Evolutionary conservation across 2,329 filamentous ascomycete species (phyloP).

Genomic region (Acrodontium crateriforme): DNA sequence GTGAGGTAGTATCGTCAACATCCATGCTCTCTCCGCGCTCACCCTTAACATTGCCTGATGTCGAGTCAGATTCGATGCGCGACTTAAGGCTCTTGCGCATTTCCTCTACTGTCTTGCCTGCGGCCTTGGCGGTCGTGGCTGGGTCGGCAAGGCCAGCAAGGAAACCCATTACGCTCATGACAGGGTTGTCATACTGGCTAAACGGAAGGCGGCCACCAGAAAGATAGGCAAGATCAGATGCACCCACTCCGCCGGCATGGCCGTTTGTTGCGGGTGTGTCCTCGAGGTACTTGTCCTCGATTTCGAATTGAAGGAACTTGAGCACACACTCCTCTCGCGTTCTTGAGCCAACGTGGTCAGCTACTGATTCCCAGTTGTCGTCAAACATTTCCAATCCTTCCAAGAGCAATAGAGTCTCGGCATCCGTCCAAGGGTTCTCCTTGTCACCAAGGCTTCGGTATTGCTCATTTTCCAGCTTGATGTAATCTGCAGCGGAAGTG

Average conservation of each 20-base stretch:
- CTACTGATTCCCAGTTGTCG: slow-evolving; percentile 88
- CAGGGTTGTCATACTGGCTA: slow-evolving; percentile 84
- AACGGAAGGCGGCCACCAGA: slow-evolving; percentile 70
- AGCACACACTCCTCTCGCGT: slow-evolving; percentile 93
- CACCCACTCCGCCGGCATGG: slow-evolving; percentile 23
- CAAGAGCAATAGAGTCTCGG: slow-evolving; percentile 74
- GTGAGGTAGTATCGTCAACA: slow-evolving; percentile 38
- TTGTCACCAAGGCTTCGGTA: slow-evolving; percentile 68
- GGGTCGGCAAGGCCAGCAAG: slow-evolving; percentile 84
- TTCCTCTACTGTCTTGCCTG: slow-evolving; percentile 73
- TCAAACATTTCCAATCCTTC: slow-evolving; percentile 88
- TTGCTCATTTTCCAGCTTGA: slow-evolving; percentile 75
- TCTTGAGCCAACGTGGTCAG: slow-evolving; percentile 80
- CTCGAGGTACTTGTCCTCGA: slow-evolving; percentile 93
- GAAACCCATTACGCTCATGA: slow-evolving; percentile 92
- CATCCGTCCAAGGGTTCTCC: slow-evolving; percentile 81
- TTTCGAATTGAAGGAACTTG: slow-evolving; percentile 90
- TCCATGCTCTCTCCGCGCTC: slow-evolving; percentile 41
- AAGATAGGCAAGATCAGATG: slow-evolving; percentile 46
- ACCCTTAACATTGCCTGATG: slow-evolving; percentile 34
- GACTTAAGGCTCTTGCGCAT: slow-evolving; percentile 68
- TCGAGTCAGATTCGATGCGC: slow-evolving; percentile 53
- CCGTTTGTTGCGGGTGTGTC: slow-evolving; percentile 40
- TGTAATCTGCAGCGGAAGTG: slow-evolving; percentile 67
- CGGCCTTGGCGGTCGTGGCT: slow-evolving; percentile 76